phyloP scores from a whole-genome alignment of 371 early-diverging fungal genomes.

The Enterospora canceri region DNA sequence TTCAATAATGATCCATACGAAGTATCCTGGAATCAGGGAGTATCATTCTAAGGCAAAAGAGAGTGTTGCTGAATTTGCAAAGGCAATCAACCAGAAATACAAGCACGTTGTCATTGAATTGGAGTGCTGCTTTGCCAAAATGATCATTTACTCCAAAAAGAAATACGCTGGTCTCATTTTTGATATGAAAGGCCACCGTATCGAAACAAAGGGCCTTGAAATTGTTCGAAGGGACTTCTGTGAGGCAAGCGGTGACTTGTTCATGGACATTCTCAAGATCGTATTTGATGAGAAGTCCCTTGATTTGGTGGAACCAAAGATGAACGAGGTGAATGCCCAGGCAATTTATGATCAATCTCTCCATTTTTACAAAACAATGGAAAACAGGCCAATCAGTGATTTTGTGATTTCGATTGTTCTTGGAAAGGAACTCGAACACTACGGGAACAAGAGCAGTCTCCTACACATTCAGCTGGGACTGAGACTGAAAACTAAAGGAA shows the following conservation, averaged over 20 bases:
- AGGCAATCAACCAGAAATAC: slow-evolving; percentile 76
- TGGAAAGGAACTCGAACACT: slow-evolving; percentile 77
- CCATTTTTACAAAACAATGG: not conserved
- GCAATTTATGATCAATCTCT: slow-evolving; percentile 16
- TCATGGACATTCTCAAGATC: slow-evolving; percentile 59
- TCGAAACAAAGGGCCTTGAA: slow-evolving; percentile 93
- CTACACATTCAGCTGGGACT: slow-evolving; percentile 91
- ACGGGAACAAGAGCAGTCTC: slow-evolving; percentile 70
- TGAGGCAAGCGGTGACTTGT: slow-evolving; percentile 71
- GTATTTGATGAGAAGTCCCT: slow-evolving; percentile 33
- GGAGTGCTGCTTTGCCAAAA: slow-evolving; percentile 79
- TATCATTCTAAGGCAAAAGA: slow-evolving; percentile 61
- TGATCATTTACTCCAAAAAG: slow-evolving; percentile 93
- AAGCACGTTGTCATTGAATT: slow-evolving; percentile 82
- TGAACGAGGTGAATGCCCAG: not conserved
- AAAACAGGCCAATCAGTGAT: slow-evolving; percentile 62
- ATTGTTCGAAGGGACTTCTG: slow-evolving; percentile 94
- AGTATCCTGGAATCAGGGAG: slow-evolving; percentile 61
- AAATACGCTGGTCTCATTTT: slow-evolving; percentile 79
- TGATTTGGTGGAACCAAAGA: not conserved
- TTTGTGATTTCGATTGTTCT: slow-evolving; percentile 74
- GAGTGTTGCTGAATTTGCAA: slow-evolving; percentile 67
- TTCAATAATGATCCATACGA: slow-evolving; percentile 95
- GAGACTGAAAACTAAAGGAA: slow-evolving; percentile 62
- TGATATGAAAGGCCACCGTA: slow-evolving; percentile 57